A percentile compares a stretch with the other conserved stretches of the same genome.
phyloP scores from a whole-genome alignment of 2,329 filamentous ascomycete species.

The Fusarium denticulatum region DNA sequence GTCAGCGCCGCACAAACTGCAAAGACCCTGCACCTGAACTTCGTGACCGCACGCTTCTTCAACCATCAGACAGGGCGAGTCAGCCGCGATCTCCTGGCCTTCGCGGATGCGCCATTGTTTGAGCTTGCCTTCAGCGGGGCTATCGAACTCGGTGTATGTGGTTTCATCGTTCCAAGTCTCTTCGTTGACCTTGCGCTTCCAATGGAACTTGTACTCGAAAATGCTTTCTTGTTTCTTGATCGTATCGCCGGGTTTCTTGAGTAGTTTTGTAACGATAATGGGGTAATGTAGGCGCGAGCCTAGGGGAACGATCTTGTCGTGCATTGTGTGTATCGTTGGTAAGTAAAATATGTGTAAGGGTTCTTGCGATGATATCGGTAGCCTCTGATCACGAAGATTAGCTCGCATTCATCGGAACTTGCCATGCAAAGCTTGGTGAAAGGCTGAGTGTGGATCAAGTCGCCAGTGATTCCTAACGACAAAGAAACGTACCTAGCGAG shows the following conservation, averaged over 20 bases:
- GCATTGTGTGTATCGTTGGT: slow-evolving; percentile 43
- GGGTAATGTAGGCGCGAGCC: slow-evolving; percentile 84
- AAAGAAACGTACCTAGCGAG: slow-evolving; percentile 41
- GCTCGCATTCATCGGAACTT: slow-evolving; percentile 3
- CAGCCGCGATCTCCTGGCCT: slow-evolving; percentile 70
- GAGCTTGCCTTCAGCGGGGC: slow-evolving; percentile 82
- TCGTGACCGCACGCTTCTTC: slow-evolving; percentile 93
- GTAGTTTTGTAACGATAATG: slow-evolving; percentile 87
- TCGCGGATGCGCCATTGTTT: slow-evolving; percentile 78
- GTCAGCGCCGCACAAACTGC: slow-evolving; percentile 91
- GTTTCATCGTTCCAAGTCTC: slow-evolving; percentile 69
- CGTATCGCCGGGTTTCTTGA: slow-evolving; percentile 78
- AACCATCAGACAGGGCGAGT: slow-evolving; percentile 74
- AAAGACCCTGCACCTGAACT: slow-evolving; percentile 89
- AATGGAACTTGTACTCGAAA: slow-evolving; percentile 88
- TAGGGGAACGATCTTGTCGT: slow-evolving; percentile 58
- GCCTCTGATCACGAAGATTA: slow-evolving; percentile 22
- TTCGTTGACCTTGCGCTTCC: slow-evolving; percentile 79
- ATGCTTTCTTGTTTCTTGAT: slow-evolving; percentile 81
- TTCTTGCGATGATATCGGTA: slow-evolving; percentile 8
- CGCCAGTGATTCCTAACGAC: neutral
- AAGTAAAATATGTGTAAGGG: neutral
- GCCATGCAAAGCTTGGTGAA: neutral
- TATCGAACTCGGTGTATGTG: slow-evolving; percentile 80
- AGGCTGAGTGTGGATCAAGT: slow-evolving; percentile 2